Conservation (phyloP, 2,329 filamentous ascomycete species). For the Periglandula ipomoeae region DNA sequence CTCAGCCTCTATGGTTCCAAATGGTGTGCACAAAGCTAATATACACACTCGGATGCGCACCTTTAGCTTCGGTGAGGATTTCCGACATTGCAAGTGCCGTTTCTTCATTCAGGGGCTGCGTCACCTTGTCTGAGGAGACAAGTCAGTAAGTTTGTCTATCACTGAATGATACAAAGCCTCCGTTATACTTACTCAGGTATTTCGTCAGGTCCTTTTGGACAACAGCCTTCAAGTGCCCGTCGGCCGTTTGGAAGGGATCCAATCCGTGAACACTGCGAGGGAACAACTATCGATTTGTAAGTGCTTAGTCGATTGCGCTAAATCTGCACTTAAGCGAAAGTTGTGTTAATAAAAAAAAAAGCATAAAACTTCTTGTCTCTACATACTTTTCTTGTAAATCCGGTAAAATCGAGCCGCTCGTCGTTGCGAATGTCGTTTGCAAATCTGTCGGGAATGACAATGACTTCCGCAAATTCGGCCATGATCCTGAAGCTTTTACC, state of each 20-base stretch:
- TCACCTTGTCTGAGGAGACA: neutral
- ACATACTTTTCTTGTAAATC: neutral
- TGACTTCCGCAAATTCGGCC: neutral
- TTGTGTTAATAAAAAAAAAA: neutral
- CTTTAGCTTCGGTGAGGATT: neutral
- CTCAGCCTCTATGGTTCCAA: too few species aligned
- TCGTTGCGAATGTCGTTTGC: constrained; percentile 1
- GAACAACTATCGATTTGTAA: neutral
- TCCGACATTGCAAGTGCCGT: neutral
- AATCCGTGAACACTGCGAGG: neutral
- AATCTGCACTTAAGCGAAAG: too few species aligned
- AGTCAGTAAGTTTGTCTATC: neutral
- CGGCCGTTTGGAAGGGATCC: neutral
- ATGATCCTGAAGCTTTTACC: neutral
- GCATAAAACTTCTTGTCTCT: neutral
- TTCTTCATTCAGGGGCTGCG: neutral
- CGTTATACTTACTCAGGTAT: neutral
- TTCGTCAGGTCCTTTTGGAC: neutral
- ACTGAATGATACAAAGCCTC: neutral
- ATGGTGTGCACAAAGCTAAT: neutral
- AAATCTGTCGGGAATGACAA: neutral
- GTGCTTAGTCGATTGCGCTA: neutral
- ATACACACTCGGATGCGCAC: neutral
- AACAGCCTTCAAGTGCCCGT: neutral
- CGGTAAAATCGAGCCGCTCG: neutral